Percentiles rank a stretch among this genome's conserved stretches.
These are phyloP conservation scores for Penicillium sp. DNA, from an alignment of 2,329 filamentous ascomycete genomes.

Conservation along the genomic window DNA sequence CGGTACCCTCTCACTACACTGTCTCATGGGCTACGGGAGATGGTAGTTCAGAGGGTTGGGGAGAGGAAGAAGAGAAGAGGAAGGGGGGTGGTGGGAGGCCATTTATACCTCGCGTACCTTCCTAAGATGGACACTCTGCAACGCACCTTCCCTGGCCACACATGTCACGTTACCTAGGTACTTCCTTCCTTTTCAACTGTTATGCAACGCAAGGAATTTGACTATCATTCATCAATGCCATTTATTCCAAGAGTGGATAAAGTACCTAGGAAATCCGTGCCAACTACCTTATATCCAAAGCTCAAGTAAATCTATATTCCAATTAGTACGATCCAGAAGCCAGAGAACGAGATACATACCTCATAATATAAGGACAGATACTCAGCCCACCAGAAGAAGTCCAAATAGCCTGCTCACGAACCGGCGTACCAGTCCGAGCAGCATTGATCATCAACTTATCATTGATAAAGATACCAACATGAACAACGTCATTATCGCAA, in stretches of 20 bases:
- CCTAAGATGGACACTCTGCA: background rate
- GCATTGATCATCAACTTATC: conserved; percentile 26
- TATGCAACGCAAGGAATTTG: background rate
- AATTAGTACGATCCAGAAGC: background rate
- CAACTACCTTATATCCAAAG: no score
- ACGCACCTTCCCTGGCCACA: background rate
- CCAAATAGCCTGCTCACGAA: conserved; percentile 28
- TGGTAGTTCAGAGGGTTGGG: background rate
- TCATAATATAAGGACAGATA: conserved; percentile 25
- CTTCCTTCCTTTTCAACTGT: background rate
- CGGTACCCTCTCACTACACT: background rate
- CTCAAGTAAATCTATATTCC: background rate
- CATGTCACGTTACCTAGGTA: background rate
- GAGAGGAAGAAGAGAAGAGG: background rate
- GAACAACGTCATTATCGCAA: conserved; percentile 19
- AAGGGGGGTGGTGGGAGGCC: rapidly evolving
- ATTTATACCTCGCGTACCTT: background rate
- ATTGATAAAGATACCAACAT: conserved; percentile 25
- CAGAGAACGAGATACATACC: conserved; percentile 12
- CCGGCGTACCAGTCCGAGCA: conserved; percentile 24
- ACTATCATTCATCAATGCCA: no score
- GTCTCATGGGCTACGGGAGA: background rate
- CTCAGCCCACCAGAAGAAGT: conserved; percentile 24
- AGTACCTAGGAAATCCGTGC: background rate
- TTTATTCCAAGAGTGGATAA: no score